phyloP scores from a whole-genome alignment of 2,329 filamentous ascomycete species.

The Fusarium albosuccineum region DNA sequence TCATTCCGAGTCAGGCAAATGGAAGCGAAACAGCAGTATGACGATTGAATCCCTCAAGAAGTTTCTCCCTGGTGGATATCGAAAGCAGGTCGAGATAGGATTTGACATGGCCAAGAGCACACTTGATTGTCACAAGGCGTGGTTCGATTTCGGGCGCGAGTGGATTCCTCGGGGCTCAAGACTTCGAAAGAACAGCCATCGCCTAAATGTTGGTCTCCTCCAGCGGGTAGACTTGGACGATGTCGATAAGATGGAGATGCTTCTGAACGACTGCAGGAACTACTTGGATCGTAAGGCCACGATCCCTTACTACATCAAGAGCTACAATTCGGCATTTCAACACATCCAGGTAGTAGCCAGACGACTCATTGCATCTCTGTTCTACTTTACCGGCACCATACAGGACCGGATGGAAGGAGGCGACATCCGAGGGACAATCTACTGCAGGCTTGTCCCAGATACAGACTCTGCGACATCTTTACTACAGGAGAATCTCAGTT shows the following conservation, averaged over 20 bases:
- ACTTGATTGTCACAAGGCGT: constrained; percentile 13
- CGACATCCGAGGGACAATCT: too few species aligned
- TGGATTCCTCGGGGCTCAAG: not conserved
- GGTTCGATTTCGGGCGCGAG: constrained; percentile 4
- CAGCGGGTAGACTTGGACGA: constrained; percentile 17
- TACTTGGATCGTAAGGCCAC: not conserved
- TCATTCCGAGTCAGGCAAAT: not conserved
- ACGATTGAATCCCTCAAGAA: not conserved
- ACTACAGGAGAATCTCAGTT: too few species aligned
- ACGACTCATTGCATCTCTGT: constrained; percentile 14
- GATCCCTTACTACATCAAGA: not conserved
- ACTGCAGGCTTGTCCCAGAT: too few species aligned
- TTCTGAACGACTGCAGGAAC: not conserved
- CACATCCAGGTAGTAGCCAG: constrained; percentile 16
- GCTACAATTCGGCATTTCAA: constrained; percentile 3
- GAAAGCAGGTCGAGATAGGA: constrained; percentile 2
- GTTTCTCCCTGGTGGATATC: not conserved
- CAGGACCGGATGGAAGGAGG: too few species aligned
- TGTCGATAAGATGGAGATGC: not conserved
- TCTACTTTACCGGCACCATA: constrained; percentile 12
- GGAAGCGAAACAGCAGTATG: not conserved
- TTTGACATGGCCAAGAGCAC: constrained; percentile 13
- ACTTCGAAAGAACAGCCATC: constrained; percentile 6
- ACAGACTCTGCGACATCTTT: too few species aligned
- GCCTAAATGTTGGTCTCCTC: constrained; percentile 12